Percentiles rank a stretch among this genome's conserved stretches.
These are phyloP conservation scores for Debaryomyces hansenii DNA, from an alignment of 805 yeast species.

Conservation along the genomic window DNA sequence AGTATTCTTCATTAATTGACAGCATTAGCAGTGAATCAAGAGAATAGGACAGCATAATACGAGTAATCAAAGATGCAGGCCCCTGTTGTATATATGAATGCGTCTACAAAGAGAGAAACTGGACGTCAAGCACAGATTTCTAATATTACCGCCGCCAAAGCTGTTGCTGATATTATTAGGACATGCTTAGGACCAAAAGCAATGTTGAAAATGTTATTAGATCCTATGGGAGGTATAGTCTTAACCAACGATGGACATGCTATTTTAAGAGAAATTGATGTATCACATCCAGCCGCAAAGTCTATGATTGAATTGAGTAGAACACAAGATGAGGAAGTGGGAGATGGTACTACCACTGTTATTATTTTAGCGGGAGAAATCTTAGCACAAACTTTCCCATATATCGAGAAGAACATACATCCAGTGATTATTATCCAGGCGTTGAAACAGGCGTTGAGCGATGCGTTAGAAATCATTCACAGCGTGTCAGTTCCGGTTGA, in stretches of 20 bases:
- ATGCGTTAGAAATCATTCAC: conserved; percentile 86
- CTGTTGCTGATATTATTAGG: conserved; percentile 95
- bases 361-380: conserved; percentile 97
- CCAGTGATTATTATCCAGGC: conserved; percentile 97
- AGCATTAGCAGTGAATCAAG: neutral
- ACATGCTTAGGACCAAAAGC: conserved; percentile 99
- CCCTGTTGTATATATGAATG: conserved; percentile 55
- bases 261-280: conserved; percentile 93
- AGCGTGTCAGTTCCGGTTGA: conserved; percentile 84
- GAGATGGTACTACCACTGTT: conserved; percentile 98
- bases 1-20: neutral
- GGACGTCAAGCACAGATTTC: conserved; percentile 98
- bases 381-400: conserved; percentile 91
- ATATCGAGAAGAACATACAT: conserved; percentile 91
- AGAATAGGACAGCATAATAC: neutral
- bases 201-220: conserved; percentile 95
- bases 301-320: conserved; percentile 96
- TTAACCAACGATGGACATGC: conserved; percentile 99
- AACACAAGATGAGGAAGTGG: conserved; percentile 98
- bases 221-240: conserved; percentile 96
- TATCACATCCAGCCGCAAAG: conserved; percentile 98
- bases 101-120: conserved; percentile 87
- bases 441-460: conserved; percentile 83
- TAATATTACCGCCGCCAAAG: conserved; percentile 98
- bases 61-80: conserved; percentile 38